These are phyloP conservation scores for Fraxinus paxiana DNA, from an alignment of 305 asterid species.

Conservation along the genomic window DNA sequence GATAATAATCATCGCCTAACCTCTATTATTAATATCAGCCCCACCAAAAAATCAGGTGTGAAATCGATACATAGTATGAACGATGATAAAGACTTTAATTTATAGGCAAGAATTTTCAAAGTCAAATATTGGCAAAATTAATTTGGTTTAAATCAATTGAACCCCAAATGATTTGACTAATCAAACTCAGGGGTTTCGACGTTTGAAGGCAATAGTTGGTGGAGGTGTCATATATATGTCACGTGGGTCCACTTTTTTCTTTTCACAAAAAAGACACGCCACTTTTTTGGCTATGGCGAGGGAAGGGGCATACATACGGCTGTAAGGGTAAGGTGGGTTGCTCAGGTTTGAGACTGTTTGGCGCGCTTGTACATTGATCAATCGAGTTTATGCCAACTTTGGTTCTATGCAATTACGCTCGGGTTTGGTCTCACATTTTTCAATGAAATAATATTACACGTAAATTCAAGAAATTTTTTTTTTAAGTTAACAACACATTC, in stretches of 20 bases:
- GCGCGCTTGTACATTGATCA: background rate
- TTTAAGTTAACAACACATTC: background rate
- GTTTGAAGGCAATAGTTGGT: constrained; percentile 25
- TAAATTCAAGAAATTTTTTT: too few species aligned
- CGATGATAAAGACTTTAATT: constrained; percentile 20
- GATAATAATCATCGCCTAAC: constrained; percentile 23
- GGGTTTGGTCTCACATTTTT: background rate
- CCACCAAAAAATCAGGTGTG: constrained; percentile 27
- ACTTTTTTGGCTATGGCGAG: constrained; percentile 9
- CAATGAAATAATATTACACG: too few species aligned
- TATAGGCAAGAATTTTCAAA: constrained; percentile 26
- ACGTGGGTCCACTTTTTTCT: constrained; percentile 28
- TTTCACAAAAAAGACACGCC: constrained; percentile 14
- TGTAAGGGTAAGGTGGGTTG: background rate
- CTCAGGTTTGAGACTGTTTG: background rate
- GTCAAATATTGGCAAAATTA: constrained; percentile 41
- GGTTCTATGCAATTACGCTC: background rate
- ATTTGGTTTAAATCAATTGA: constrained; percentile 15
- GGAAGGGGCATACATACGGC: background rate
- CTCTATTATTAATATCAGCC: constrained; percentile 8
- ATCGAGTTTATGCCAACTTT: background rate
- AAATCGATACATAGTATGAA: constrained; percentile 17
- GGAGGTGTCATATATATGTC: constrained; percentile 26
- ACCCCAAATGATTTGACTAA: constrained; percentile 56
- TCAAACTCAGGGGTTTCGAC: constrained; percentile 53